Base-by-base conservation (phyloP, 139 green algal species). In the Closterium sp. region DNA sequence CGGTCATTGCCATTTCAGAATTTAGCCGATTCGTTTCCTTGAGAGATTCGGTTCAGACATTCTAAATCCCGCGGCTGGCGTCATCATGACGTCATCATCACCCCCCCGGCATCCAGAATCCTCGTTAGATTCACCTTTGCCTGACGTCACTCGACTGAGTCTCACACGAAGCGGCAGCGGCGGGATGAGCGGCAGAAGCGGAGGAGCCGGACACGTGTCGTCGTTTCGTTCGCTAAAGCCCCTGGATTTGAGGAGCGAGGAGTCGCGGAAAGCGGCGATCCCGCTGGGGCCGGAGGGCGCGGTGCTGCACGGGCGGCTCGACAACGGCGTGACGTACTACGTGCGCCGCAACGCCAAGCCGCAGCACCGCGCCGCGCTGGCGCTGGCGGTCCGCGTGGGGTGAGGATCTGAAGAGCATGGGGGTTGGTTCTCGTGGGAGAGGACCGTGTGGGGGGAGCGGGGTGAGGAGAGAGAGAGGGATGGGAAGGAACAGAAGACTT, bases 281-380 rank as follows among this genome's bases (percentile, higher is more conserved):
- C 92, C 92, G 24, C 70, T 95, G 24, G 92, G 92, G 11, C 92
- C 92, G 31, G 34, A 86, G 13, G 31, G 34, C 24, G n/a, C 91
- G 10, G 50, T 94, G 90, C 4, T 87, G 19, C 32, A 95, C 84
- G 96, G 96, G 17, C 90, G 86, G 22, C 91, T 97, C 17, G 13
- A 92, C 24, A 97, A 97, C 86, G 96, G 96, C 28, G 90, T 97
- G 92, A 97, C 96, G 31, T 98, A 98, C 92, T 98, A 97, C 86
- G 95, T 98, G 1, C 88, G 95, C 4, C 87, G 95, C 10, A 97
- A 95, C 45, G 89, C 21, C 1, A 98, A 98, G 94, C 97, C 97
- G 10, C 96, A 97, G 87, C 90, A 96, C 7, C 90, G 97, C 24
- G 95, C 95, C 13, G 96, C 96, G 6, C 79, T 98, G 27, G 96